Base-by-base conservation (phyloP, 202 grass and related monocot species). In the Cymbopogon flexuosus region DNA sequence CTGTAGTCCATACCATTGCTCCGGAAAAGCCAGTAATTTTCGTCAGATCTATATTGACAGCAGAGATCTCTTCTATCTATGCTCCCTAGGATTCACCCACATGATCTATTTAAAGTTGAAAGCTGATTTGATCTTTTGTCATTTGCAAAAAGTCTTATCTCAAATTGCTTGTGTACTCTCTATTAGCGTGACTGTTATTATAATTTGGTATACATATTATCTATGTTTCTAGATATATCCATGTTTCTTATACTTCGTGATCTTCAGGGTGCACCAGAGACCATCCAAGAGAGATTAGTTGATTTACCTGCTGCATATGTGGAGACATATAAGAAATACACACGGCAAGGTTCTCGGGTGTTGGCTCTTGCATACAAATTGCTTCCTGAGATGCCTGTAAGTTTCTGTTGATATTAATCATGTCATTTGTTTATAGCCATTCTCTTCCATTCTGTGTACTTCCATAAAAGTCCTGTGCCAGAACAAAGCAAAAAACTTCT, bases 311-410 rank as follows among this genome's bases (percentile, higher is more conserved):
- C 92, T 47, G 74, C 78, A 45, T 99, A 99, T 87, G 92, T 99
- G 73, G 92, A 99, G 72, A 96, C 90, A 70, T 99, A 99, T 77
- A 99, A 99, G 76, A 99, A 91, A 63, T 96, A 93, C 84, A 99
- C 96, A 1, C 84, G 96, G 0, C 96, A 99, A 74, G 96, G 96
- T 22, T 99, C 96, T 78, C 90, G 96, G 35, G 96, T 99, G 68
- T 84, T 96, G 83, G 91, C 96, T 85, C 96, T 99, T 80, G 96
- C 96, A 42, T 99, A 93, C 59, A 99, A 96, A 83, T 43, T 67
- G 22, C 96, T 99, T 88, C 90, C 90, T 16, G 96, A 99, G 19
- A 96, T 99, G 92, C 82, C 96, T 91, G 96, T 99, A 90, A 90
- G 93, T 84, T 86, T 33, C 11, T 62, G 60, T 52, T 84, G 1